Percentiles rank a stretch among this genome's conserved stretches.
Conservation (phyloP, 2,329 filamentous ascomycete species). For the Trichoderma asperellum region DNA sequence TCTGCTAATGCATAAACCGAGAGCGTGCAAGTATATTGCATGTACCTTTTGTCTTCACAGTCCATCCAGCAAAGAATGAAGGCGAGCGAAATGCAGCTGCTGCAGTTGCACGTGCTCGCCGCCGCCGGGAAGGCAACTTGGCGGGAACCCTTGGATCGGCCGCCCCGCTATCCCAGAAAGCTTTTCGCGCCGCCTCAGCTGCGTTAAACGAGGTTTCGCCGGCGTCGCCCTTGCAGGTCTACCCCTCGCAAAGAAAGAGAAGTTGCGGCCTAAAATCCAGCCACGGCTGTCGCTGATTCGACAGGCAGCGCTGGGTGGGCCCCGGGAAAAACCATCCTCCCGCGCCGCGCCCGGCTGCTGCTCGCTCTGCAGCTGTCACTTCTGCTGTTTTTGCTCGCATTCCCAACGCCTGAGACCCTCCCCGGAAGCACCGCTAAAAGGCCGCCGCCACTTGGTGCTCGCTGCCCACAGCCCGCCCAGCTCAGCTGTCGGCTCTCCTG, state of each 20-base stretch:
- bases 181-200: conserved; percentile 1
- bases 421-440: conserved; percentile 16
- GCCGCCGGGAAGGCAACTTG: background rate
- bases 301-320: background rate
- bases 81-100: background rate
- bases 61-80: background rate
- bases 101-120: conserved; percentile 16
- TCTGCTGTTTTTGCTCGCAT: background rate
- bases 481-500: conserved; percentile 3
- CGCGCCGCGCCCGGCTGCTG: conserved; percentile 12
- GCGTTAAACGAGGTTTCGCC: conserved; percentile 30
- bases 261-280: conserved; percentile 3
- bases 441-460: conserved; percentile 4
- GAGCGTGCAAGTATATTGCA: background rate
- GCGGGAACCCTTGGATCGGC: conserved; percentile 17
- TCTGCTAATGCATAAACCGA: background rate
- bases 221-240: conserved; percentile 13
- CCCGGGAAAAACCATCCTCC: conserved; percentile 23
- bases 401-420: background rate
- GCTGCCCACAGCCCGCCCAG: conserved; percentile 7
- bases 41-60: background rate
- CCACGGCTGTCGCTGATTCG: conserved; percentile 19
- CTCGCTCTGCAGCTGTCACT: background rate
- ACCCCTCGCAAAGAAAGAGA: background rate
- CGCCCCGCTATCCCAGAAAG: conserved; percentile 21